Base-by-base conservation (phyloP, 148 eudicot species). In the Mesembryanthemum crystallinum region DNA sequence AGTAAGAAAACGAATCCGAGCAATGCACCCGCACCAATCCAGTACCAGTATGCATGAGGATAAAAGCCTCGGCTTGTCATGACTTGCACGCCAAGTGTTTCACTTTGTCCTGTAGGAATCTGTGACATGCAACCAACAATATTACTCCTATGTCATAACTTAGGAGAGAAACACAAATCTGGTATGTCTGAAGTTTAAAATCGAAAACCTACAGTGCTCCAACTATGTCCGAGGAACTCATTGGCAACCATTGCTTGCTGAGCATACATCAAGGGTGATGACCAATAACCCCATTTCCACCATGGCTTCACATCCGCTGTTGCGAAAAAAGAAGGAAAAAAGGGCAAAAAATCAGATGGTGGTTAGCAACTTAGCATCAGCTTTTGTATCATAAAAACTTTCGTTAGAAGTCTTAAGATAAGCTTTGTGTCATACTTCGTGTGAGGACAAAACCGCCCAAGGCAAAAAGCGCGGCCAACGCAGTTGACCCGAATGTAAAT, bases 271-370 rank as follows among this genome's bases (percentile, higher is more conserved):
- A 92, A 18, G 3, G 97, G 95, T 33, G 97, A 92, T 9, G 78
- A 25, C 91, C 91, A 92, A 71, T 86, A 92, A 72, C 91, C 97
- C 94, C 97, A 90, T 69, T 77, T 73, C 97, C 97, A 92, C 93
- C 97, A 92, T 42, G 78, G 75, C 82, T 84, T 85, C 49, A 92
- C 76, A 37, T 85, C 20, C 2, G 76, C 95, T 92, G 85, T 70
- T 64, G 45, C 63, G 73, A 64, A 58, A 11, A 47, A 68, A 55
- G 72, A 70, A n/a, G n/a, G n/a, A n/a, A n/a, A 37, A 27, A 54
- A 62, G 64, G 52, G n/a, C n/a, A n/a, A n/a, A 61, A 25, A 11
- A 15, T 5, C 32, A 27, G 23, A 24, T 49, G 24, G 47, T 23
- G n/a, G n/a, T n/a, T n/a, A n/a, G n/a, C n/a, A n/a, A n/a, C n/a